These are phyloP conservation scores for Hemisphaericaspora subhashii DNA, from an alignment of 1,139 yeast genomes.

Conservation along the genomic window DNA sequence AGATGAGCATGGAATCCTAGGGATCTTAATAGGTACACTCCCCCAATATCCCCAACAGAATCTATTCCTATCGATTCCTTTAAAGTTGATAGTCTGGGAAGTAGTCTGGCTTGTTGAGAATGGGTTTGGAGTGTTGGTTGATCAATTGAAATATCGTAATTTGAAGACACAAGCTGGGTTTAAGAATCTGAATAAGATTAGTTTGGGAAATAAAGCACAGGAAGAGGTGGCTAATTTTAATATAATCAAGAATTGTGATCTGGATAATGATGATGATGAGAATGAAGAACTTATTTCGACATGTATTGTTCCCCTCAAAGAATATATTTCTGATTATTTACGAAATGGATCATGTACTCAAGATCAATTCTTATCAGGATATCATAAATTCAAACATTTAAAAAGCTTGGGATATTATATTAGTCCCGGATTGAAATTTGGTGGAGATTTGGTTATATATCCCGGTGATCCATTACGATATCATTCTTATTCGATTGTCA, in stretches of 20 bases:
- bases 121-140: slow-evolving; percentile 38
- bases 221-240: slow-evolving; percentile 10
- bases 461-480: slow-evolving; percentile 93
- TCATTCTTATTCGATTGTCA: slow-evolving; percentile 83
- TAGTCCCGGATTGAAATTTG: slow-evolving; percentile 87
- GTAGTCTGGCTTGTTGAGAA: slow-evolving; percentile 60
- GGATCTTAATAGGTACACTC: slow-evolving; percentile 77
- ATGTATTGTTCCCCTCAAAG: slow-evolving; percentile 8
- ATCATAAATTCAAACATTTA: slow-evolving; percentile 34
- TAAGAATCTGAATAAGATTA: neutral
- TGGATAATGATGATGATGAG: slow-evolving; percentile 8
- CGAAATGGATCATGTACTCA: neutral
- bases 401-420: slow-evolving; percentile 52
- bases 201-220: neutral
- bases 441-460: slow-evolving; percentile 84
- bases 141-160: slow-evolving; percentile 20
- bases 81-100: slow-evolving; percentile 73
- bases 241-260: slow-evolving; percentile 10
- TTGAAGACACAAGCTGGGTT: neutral
- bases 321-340: slow-evolving; percentile 11
- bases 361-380: slow-evolving; percentile 12
- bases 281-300: slow-evolving; percentile 8
- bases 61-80: slow-evolving; percentile 78
- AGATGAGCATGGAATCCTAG: slow-evolving; percentile 53
- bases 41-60: slow-evolving; percentile 93